Evolutionary conservation across 805 yeast genomes (phyloP), one percentile per base, ranked within the genome.

Genomic region (Cyberlindnera misumaiensis): DNA sequence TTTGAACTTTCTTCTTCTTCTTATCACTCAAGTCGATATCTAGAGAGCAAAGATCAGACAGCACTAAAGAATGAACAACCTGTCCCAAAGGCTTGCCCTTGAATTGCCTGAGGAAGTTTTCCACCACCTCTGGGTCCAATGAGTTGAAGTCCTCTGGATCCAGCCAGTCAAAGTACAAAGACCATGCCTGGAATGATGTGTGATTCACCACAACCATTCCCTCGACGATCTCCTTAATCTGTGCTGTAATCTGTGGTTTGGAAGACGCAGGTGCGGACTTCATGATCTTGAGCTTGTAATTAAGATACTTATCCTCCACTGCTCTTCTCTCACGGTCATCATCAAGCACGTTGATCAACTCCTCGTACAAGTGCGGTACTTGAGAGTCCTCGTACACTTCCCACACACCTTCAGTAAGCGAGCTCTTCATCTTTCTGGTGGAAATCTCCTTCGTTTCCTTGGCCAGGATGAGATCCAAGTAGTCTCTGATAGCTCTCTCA

Each of bases 131-230:
- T 13, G 65, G 51, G 36, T 79, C 80, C 34, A 83, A 54, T 2
- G 70, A 68, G 9, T 64, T 59, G 5, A 87, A 55, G 4, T 67
- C 60, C 5, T 54, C 55, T 7, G 69, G 70, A 56, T 88, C 95
- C 18, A 64, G 48, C 82, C 90, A 83, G 46, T 88, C 93, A 41
- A 87, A 73, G 51, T 75, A 76, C 10, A 80, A 52, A 28, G 70
- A 67, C 95, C 96, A 89, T 1, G 88, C 85, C 24, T 72, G 62
- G 28, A 73, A 65, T 5, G 77, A 77, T 2, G 71, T 68, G 16
- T 80, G 74, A 29, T 75, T 72, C 12, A 90, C 75, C 12, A 81
- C 62, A 4, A 88, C 75, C 80, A 89, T 75, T 27, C 83, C 94
- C 11, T 76, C 79, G 1, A 77, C 75, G 70, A 77, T 68, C 9